These are phyloP conservation scores for Solanum sitiens DNA, from an alignment of 257 asterid genomes.

Conservation along the genomic window DNA sequence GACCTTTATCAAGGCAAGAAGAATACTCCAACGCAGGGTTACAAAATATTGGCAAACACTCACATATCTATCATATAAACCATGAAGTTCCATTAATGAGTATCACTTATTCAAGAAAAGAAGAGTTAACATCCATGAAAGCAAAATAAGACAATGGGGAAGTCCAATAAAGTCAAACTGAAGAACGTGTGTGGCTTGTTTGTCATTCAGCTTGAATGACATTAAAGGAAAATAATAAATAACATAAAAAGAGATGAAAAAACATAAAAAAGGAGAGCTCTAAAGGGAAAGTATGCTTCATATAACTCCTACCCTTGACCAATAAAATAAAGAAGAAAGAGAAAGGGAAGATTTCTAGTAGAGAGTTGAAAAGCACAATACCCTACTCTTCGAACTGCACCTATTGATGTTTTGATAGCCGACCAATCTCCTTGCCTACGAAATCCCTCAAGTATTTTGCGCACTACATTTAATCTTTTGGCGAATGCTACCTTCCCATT, in stretches of 20 bases:
- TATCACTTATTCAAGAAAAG: background rate
- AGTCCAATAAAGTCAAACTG: background rate
- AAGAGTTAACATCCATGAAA: background rate
- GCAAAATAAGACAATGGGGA: background rate
- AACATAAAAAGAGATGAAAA: background rate
- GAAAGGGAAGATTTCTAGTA: background rate
- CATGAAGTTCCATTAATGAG: background rate
- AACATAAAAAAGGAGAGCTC: background rate
- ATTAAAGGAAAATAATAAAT: background rate
- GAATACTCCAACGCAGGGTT: background rate
- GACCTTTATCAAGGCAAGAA: background rate
- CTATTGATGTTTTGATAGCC: background rate
- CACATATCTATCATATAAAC: background rate
- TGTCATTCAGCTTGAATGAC: background rate
- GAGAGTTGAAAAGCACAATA: background rate
- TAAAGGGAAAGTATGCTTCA: background rate
- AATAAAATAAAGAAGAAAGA: background rate
- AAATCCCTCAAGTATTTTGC: constrained; percentile 9
- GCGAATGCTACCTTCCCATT: constrained; percentile 3
- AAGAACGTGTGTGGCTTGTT: background rate
- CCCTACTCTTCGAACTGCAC: constrained; percentile 21
- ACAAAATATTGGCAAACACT: background rate
- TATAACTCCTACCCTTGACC: background rate
- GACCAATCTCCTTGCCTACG: constrained; percentile 22
- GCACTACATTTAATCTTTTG: constrained; percentile 7